These are phyloP conservation scores for Flaveria sonorensis DNA, from an alignment of 129 eudicot species.

Conservation along the genomic window DNA sequence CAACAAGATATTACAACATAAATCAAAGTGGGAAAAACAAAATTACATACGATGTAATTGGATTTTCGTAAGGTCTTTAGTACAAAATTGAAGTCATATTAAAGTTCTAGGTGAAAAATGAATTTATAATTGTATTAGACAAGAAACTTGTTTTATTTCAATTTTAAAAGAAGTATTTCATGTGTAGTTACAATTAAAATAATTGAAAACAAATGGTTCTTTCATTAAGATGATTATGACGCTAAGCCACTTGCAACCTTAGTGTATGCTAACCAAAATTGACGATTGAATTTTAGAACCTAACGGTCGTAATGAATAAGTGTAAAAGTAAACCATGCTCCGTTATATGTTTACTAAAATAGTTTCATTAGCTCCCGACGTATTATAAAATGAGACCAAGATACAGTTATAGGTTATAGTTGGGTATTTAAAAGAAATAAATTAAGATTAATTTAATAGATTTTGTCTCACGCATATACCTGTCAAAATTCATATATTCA, in stretches of 20 bases:
- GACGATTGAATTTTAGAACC: neutral
- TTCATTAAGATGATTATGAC: neutral
- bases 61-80: neutral
- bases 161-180: neutral
- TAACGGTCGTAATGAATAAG: neutral
- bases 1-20: neutral
- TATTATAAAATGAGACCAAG: no score
- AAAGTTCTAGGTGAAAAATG: neutral
- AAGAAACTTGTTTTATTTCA: neutral
- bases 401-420: no score
- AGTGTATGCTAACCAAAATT: constrained; percentile 7
- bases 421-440: no score
- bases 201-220: neutral
- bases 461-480: no score
- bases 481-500: no score
- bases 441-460: no score
- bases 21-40: neutral
- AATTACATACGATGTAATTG: neutral
- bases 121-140: neutral
- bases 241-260: neutral
- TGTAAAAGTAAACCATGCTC: neutral
- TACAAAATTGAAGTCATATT: neutral
- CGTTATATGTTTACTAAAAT: no score
- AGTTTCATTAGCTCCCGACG: no score
- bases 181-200: neutral